Conservation (phyloP, 306 rosid genomes). For the Cyclanthera cordifolia region DNA sequence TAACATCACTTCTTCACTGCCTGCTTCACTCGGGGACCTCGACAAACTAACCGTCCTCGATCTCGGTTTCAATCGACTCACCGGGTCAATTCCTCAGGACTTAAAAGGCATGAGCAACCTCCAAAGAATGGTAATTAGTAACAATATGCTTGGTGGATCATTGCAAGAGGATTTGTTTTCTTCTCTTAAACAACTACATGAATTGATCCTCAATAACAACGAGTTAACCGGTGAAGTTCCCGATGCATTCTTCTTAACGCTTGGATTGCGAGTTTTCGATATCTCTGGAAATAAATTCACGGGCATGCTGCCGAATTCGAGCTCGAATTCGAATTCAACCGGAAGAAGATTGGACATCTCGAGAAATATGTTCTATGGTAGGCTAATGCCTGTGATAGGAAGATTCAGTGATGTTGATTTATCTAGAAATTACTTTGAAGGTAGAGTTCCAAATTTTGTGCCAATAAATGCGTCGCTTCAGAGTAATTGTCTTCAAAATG, state of each 20-base stretch:
- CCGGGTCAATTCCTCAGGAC: constrained; percentile 31
- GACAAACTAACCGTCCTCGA: constrained; percentile 63
- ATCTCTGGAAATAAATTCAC: constrained; percentile 62
- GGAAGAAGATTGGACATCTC: constrained; percentile 39
- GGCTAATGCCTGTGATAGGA: constrained; percentile 34
- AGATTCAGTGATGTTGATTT: constrained; percentile 50
- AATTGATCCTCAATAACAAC: constrained; percentile 37
- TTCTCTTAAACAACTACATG: constrained; percentile 29
- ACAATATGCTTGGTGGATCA: constrained; percentile 41
- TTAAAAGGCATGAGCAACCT: constrained; percentile 46
- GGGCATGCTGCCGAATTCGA: constrained; percentile 51
- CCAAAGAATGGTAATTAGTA: constrained; percentile 34
- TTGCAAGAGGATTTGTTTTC: constrained; percentile 36
- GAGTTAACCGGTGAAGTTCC: constrained; percentile 57
- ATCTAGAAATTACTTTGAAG: constrained; percentile 69
- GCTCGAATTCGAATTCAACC: constrained; percentile 24
- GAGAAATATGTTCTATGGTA: constrained; percentile 55
- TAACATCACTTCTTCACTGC: constrained; percentile 38
- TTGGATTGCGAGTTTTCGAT: constrained; percentile 47
- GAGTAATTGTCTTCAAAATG: no score
- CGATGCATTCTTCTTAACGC: constrained; percentile 38
- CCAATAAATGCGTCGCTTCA: constrained; percentile 24
- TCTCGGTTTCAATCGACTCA: constrained; percentile 51
- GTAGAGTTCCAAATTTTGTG: constrained; percentile 35
- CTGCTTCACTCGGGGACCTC: constrained; percentile 48